Conservation (phyloP, 148 eudicot genomes). For the Heliosperma pusillum region DNA sequence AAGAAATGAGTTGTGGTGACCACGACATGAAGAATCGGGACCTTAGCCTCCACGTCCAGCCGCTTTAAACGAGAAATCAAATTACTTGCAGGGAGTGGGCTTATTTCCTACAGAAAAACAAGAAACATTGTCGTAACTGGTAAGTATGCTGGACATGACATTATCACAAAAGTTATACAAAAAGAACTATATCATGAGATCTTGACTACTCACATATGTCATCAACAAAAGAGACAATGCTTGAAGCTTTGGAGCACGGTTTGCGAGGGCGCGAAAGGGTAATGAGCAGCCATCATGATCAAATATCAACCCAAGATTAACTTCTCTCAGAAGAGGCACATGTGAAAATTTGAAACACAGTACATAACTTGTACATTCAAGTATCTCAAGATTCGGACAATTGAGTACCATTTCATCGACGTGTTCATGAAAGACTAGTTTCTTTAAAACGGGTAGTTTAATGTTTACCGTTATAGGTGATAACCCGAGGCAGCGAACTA, state of each 20-base stretch:
- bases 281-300: neutral
- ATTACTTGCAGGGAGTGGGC: neutral
- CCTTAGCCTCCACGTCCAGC: neutral
- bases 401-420: neutral
- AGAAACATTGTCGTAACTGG: neutral
- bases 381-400: slow-evolving; percentile 13
- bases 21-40: neutral
- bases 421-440: neutral
- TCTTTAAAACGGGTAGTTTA: neutral
- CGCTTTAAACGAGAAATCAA: neutral
- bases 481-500: neutral
- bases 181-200: neutral
- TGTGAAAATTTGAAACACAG: neutral
- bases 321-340: slow-evolving; percentile 9
- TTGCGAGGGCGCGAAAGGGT: slow-evolving; percentile 1
- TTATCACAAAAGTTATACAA: too few relatives aligned
- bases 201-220: neutral
- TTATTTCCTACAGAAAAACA: slow-evolving; percentile 2
- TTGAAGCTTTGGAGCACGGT: slow-evolving; percentile 13
- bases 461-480: neutral
- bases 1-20: neutral
- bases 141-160: too few relatives aligned
- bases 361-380: neutral
- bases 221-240: neutral
- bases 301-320: neutral